phyloP scores from a whole-genome alignment of 2,329 filamentous ascomycete species.

The Scedosporium boydii region DNA sequence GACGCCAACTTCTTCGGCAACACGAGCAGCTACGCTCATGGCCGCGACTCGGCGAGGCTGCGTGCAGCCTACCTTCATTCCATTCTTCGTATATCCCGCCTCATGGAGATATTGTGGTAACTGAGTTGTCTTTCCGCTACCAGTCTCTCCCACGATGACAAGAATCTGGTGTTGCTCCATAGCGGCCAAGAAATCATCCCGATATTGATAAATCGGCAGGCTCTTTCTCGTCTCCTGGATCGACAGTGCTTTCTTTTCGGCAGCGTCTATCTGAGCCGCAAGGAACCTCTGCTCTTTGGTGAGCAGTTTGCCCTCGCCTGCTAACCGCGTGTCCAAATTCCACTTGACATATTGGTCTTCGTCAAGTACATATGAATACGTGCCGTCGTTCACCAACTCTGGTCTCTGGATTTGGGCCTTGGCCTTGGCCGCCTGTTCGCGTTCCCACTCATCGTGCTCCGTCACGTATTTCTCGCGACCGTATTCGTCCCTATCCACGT shows the following conservation, averaged over 20 bases:
- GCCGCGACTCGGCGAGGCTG: conserved; percentile 92
- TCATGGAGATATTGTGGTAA: conserved; percentile 90
- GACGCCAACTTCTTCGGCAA: conserved; percentile 86
- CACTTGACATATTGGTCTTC: conserved; percentile 82
- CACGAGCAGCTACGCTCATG: conserved; percentile 94
- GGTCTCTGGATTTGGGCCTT: conserved; percentile 72
- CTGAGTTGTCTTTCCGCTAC: conserved; percentile 92
- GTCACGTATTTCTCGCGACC: conserved; percentile 85
- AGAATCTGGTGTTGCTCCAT: conserved; percentile 78
- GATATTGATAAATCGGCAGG: conserved; percentile 80
- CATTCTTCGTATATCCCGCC: conserved; percentile 76
- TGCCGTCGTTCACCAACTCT: conserved; percentile 59
- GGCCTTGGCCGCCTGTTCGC: conserved; percentile 78
- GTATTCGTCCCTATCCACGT: conserved; percentile 78
- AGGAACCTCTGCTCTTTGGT: conserved; percentile 72
- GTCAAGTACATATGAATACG: conserved; percentile 87
- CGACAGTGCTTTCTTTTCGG: conserved; percentile 76
- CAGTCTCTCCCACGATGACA: conserved; percentile 90
- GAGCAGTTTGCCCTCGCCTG: conserved; percentile 61
- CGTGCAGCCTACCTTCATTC: conserved; percentile 82
- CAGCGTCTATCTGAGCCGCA: conserved; percentile 74
- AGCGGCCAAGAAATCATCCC: conserved; percentile 78
- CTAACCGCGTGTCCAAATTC: conserved; percentile 62
- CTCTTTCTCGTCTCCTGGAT: conserved; percentile 90
- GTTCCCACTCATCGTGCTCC: conserved; percentile 93